These are phyloP conservation scores for Ophiostoma triangulosporum DNA, from an alignment of 2,329 filamentous ascomycete species.

Conservation along the genomic window DNA sequence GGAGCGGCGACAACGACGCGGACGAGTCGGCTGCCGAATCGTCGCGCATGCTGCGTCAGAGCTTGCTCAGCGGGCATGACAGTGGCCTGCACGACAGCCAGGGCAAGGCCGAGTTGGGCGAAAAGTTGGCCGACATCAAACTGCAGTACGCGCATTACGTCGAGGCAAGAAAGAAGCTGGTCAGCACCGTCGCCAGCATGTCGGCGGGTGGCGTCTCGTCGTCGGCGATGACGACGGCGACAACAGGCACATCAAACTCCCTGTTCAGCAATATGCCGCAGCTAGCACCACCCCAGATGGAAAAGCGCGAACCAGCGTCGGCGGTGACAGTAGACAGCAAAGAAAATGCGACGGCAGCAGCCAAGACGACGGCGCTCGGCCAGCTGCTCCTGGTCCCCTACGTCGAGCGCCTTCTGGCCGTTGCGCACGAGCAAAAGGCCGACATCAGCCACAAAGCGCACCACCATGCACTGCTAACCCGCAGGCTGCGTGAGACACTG, in stretches of 20 bases:
- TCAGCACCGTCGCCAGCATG: constrained; percentile 19
- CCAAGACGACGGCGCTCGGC: constrained; percentile 3
- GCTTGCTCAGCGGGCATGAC: constrained; percentile 5
- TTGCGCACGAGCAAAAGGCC: constrained; percentile 43
- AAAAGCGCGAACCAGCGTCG: neutral
- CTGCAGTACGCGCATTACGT: constrained; percentile 42
- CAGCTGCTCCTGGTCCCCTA: constrained; percentile 42
- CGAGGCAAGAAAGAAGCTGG: constrained; percentile 32
- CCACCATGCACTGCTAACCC: constrained; percentile 34
- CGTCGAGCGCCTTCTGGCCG: constrained; percentile 36
- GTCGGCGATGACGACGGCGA: neutral
- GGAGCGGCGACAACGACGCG: constrained; percentile 13
- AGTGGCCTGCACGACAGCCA: constrained; percentile 5
- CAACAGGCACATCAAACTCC: neutral
- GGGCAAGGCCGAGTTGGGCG: constrained; percentile 20
- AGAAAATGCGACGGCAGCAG: neutral
- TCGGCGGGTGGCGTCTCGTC: neutral
- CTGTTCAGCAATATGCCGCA: constrained; percentile 18
- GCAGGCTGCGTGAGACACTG: constrained; percentile 36
- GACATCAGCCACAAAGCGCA: constrained; percentile 46
- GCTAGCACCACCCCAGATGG: constrained; percentile 16
- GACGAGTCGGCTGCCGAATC: neutral
- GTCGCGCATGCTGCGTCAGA: constrained; percentile 14
- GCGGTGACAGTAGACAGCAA: constrained; percentile 8
- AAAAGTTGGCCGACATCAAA: constrained; percentile 33